These are phyloP conservation scores for Pythium dissotocum DNA, from an alignment of 352 stramenopile species.

Conservation along the genomic window DNA sequence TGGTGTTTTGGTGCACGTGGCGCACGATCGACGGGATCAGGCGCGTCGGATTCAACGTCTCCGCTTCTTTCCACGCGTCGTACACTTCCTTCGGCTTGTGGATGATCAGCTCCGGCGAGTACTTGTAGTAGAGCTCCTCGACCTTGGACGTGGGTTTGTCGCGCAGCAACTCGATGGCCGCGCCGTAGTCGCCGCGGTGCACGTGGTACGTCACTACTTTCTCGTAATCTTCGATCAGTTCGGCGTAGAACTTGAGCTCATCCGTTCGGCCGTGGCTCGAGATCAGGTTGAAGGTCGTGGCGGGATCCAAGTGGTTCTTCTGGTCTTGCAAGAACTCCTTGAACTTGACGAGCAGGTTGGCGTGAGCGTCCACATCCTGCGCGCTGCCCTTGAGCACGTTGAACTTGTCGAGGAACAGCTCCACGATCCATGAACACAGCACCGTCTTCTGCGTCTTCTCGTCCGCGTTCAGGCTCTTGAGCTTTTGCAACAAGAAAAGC, in stretches of 20 bases:
- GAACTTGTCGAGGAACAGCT: constrained; percentile 93
- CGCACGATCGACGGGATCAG: constrained; percentile 93
- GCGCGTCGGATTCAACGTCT: constrained; percentile 88
- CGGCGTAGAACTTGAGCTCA: constrained; percentile 92
- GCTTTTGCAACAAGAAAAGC: constrained; percentile 88
- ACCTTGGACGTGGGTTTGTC: constrained; percentile 90
- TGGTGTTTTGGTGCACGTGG: constrained; percentile 81
- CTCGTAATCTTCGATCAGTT: constrained; percentile 93
- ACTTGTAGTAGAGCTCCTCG: constrained; percentile 94
- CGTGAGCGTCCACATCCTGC: constrained; percentile 84
- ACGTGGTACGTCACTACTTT: constrained; percentile 93
- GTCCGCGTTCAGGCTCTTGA: constrained; percentile 74
- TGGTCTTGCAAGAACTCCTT: constrained; percentile 92
- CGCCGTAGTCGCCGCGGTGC: constrained; percentile 86
- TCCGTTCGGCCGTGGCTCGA: constrained; percentile 90
- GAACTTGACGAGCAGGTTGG: constrained; percentile 89
- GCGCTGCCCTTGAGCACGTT: constrained; percentile 82
- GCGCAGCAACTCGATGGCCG: constrained; percentile 87
- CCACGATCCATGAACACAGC: constrained; percentile 92
- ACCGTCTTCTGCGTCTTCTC: constrained; percentile 93
- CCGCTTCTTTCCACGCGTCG: constrained; percentile 89
- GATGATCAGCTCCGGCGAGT: constrained; percentile 91
- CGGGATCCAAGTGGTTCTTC: constrained; percentile 82
- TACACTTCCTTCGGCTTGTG: constrained; percentile 91
- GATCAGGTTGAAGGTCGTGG: constrained; percentile 92